Evolutionary conservation across 2,329 filamentous ascomycete genomes (phyloP).

Genomic region (Scortechinia acanthostroma): DNA sequence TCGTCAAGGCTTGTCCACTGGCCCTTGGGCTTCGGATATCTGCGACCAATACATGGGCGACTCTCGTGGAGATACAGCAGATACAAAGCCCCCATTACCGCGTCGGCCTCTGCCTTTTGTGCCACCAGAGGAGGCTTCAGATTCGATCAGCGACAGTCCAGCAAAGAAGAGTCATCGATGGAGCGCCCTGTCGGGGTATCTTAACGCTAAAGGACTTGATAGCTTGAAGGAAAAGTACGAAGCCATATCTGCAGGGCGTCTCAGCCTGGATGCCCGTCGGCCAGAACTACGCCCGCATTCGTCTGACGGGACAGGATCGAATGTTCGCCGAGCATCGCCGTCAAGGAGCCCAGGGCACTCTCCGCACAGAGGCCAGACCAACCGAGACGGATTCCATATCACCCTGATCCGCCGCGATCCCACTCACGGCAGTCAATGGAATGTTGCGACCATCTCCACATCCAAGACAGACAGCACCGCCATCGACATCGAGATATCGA

Average conservation of each 20-base stretch:
- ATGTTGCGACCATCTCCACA: slow-evolving; percentile 34
- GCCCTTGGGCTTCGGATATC: neutral
- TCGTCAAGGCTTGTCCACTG: no score
- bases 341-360: neutral
- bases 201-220: neutral
- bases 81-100: neutral
- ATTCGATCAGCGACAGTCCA: no score
- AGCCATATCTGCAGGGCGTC: neutral
- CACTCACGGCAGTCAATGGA: slow-evolving; percentile 33
- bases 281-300: neutral
- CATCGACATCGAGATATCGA: slow-evolving; percentile 15
- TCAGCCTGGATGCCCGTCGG: neutral
- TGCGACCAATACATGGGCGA: neutral
- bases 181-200: neutral
- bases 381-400: neutral
- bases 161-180: neutral
- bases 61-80: no score
- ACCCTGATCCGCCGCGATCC: slow-evolving; percentile 36
- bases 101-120: neutral
- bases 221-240: no score
- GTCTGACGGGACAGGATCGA: no score
- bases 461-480: slow-evolving; percentile 16
- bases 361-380: no score
- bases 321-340: neutral
- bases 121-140: neutral